These are phyloP conservation scores for Colletotrichum neosansevieriae DNA, from an alignment of 2,329 filamentous ascomycete species.

Conservation along the genomic window DNA sequence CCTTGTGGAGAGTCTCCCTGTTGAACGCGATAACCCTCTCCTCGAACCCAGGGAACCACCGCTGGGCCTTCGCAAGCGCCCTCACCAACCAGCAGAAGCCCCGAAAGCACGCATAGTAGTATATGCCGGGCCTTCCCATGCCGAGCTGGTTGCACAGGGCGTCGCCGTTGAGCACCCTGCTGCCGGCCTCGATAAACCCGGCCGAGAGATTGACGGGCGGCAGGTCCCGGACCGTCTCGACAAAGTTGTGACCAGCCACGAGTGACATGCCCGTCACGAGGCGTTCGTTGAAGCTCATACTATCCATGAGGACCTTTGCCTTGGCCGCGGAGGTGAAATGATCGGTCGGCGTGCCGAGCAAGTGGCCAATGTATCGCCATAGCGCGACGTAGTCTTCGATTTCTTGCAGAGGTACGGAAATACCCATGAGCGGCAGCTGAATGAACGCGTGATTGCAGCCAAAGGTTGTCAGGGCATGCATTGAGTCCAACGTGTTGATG, in stretches of 20 bases:
- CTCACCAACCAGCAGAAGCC: constrained; percentile 50
- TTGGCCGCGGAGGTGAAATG: constrained; percentile 43
- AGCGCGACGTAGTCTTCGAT: constrained; percentile 73
- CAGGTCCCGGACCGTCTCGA: constrained; percentile 52
- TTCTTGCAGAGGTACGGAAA: constrained; percentile 68
- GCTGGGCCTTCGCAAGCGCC: constrained; percentile 45
- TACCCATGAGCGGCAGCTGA: constrained; percentile 72
- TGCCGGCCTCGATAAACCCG: constrained; percentile 52
- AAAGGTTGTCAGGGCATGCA: constrained; percentile 73
- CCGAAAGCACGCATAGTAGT: constrained; percentile 47
- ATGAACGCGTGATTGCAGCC: constrained; percentile 72
- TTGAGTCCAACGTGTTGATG: constrained; percentile 73
- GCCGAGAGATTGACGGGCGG: constrained; percentile 51
- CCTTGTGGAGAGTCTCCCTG: constrained; percentile 44
- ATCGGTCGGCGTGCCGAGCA: constrained; percentile 46
- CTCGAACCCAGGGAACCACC: constrained; percentile 43
- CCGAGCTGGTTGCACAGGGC: constrained; percentile 51
- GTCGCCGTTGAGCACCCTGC: constrained; percentile 53
- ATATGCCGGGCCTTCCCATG: constrained; percentile 47
- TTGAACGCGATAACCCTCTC: constrained; percentile 43
- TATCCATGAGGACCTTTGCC: constrained; percentile 51
- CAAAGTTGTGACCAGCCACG: constrained; percentile 53
- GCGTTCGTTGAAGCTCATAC: constrained; percentile 50
- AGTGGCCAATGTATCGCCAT: constrained; percentile 53
- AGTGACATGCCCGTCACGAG: constrained; percentile 49